Evolutionary conservation across 2,329 filamentous ascomycete genomes (phyloP).

Genomic region (Microdochium nivale): DNA sequence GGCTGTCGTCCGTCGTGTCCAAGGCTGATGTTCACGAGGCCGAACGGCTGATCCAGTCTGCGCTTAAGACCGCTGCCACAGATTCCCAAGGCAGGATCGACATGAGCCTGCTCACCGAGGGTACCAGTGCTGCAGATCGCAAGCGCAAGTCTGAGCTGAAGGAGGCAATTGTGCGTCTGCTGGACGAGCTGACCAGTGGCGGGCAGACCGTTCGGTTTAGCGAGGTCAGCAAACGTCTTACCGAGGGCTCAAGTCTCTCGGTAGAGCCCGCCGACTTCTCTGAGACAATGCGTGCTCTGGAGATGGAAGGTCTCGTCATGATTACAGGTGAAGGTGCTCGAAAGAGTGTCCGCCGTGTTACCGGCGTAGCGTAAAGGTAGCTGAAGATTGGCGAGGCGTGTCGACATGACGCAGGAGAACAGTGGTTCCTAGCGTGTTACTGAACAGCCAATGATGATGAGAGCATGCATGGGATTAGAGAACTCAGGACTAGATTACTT

Average conservation of each 20-base stretch:
- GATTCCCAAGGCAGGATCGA: conserved; percentile 90
- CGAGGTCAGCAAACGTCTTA: conserved; percentile 68
- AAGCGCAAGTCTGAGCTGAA: conserved; percentile 78
- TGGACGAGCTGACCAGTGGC: conserved; percentile 72
- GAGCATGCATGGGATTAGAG: no score
- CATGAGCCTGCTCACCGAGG: conserved; percentile 91
- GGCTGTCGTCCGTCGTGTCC: conserved; percentile 68
- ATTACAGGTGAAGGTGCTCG: conserved; percentile 78
- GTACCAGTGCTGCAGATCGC: conserved; percentile 82
- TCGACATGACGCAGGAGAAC: no score
- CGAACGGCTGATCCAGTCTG: conserved; percentile 83
- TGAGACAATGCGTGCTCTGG: conserved; percentile 70
- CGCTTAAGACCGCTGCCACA: conserved; percentile 95
- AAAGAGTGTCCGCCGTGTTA: conserved; percentile 72
- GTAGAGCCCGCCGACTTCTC: conserved; percentile 76
- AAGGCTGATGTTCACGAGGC: conserved; percentile 81
- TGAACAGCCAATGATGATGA: no score
- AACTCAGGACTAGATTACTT: no score
- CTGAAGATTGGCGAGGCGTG: no score
- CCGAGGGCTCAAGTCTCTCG: conserved; percentile 60
- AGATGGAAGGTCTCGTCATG: conserved; percentile 77
- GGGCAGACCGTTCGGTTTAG: conserved; percentile 63
- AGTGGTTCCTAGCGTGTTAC: no score
- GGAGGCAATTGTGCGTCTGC: conserved; percentile 59
- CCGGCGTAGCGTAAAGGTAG: conserved; percentile 29